Base-by-base conservation (phyloP, 768 basidiomycete species). In the Lactarius hengduanensis region DNA sequence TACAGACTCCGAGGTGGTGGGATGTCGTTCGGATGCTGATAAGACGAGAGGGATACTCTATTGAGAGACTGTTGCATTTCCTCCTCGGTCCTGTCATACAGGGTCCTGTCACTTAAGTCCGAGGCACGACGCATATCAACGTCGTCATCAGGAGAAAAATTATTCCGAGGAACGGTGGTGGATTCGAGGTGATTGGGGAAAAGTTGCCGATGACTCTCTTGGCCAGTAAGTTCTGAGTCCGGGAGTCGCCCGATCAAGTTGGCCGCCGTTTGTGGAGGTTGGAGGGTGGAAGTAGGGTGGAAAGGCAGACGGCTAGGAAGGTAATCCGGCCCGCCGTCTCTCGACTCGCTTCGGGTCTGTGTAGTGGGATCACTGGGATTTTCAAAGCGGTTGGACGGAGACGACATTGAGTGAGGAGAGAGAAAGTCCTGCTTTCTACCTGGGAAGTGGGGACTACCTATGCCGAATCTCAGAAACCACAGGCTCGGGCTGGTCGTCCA, bases 341-440 rank as follows among this genome's bases (percentile, higher is more conserved):
- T 61, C 26, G 22, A 65, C 22, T 61, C 54, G 4, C 28, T 47
- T 22, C 22, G 4, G 22, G n/a, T 34, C 45, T 18, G 65, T 2
- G 41, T 8, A 28, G 41, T n/a, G 22, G 32, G 16, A 30, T 36
- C 9, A 9, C 32, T 34, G 32, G 32, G 56, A 4, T 41, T 50
- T 30, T n/a, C n/a, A 20, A 55, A 58, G 16, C 9, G 36, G 55
- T 50, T 47, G 34, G 13, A 28, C 11, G 59, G 13, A 22, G 38
- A 47, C 0, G 61, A 43, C 66, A 67, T 66, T 36, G 16, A 10
- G 38, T 26, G 38, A 18, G 30, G 50, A 28, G 41, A 47, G 50
- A 4, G 66, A 67, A 67, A 67, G 66, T 28, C 66, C 62, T 55
- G 66, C 66, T 67, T 67, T 63, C 66, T 34, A 59, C 57, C n/a